Evolutionary conservation across 2,329 filamentous ascomycete species (phyloP), one percentile per base, ranked within the genome.

Genomic region (Pseudocercospora cruenta): DNA sequence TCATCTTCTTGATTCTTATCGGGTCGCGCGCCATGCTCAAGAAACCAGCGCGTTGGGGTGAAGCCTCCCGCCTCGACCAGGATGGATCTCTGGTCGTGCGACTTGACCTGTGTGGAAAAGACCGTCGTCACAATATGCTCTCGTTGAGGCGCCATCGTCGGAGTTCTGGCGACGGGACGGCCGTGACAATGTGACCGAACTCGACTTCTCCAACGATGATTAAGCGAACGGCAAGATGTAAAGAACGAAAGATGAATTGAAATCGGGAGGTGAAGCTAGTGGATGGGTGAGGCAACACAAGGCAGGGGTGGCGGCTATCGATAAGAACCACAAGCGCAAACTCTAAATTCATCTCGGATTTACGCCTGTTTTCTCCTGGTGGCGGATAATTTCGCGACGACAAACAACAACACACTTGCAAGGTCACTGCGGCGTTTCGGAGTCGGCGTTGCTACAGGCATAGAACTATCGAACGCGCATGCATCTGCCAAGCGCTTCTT

Each of bases 21-120:
- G 12, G 49, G 43, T 14, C 57, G 58, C 39, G 70, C 36, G 26
- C 67, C 68, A 39, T 72, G 71, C 60, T 73, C 71, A 3, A 77
- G 58, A 60, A 77, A 77, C 72, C 74, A 77, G 57, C 70, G 67
- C 60, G 69, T 69, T 0, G 75, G 75, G 28, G 70, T 71, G 59
- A 73, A 74, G n/a, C 70, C 68, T 22, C 74, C 75, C n/a, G 75
- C 70, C 65, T 77, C 75, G 33, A 76, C 71, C 9, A 76, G 60
- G 21, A 77, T 73, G 0, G 68, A 68, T 24, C 58, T 49, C 24
- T 72, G 66, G 62, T 76, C 74, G 24, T 69, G 53, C 5, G 71
- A 72, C 21, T 65, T 57, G 1, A 76, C 75, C 36, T 72, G 69
- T 2, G 73, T 70, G 9, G 74, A 72, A 47, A 70, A 54, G 8